Evolutionary conservation across 2,329 filamentous ascomycete genomes (phyloP), one percentile per base, ranked within the genome.

Genomic region (Escovopsis sp.): DNA sequence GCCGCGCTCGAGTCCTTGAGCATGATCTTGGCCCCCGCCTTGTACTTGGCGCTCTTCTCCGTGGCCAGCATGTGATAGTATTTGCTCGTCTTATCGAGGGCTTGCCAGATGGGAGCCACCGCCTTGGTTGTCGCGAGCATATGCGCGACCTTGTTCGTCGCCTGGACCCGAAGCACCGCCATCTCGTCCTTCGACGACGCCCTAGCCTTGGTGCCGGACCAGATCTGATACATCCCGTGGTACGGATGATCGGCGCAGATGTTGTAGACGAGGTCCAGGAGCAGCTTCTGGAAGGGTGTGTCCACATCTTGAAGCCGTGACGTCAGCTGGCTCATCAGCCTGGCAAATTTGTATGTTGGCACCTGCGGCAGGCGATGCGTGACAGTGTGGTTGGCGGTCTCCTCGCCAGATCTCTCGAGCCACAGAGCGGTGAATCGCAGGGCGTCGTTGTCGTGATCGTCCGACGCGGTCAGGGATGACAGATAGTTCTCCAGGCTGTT

Each of bases 171-270:
- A 4, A 80, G 79, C 15, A 76, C 62, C 1, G 83, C 81, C 4
- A 79, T 71, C 28, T 80, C 73, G 44, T 94, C 88, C 45, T 80
- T 77, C 35, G 66, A 66, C 46, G 78, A 76, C 34, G 69, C 70
- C 40, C 76, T 78, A 35, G 71, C 75, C 47, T 77, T 81, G 31
- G 73, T 76, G 16, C 80, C 78, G 3, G 87, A 83, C 65, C 88
- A 94, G 29, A 98, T 84, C 47, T 96, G 87, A 53, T 98, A 93
- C 76, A 96, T 88, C 33, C 86, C 86, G 52, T 98, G 92, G 54
- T 87, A 94, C 0, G 90, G 92, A 57, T 99, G 90, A 38, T 98
- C 86, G 10, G 72, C 66, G 50, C 88, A 96, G 37, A 98, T 94
- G 8, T 76, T 77, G 48, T 76, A 74, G 4, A 96, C 76, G 14